Percentiles rank a stretch among this genome's conserved stretches.
Conservation (phyloP, 2,329 filamentous ascomycete genomes). For the Seiridium cupressi region DNA sequence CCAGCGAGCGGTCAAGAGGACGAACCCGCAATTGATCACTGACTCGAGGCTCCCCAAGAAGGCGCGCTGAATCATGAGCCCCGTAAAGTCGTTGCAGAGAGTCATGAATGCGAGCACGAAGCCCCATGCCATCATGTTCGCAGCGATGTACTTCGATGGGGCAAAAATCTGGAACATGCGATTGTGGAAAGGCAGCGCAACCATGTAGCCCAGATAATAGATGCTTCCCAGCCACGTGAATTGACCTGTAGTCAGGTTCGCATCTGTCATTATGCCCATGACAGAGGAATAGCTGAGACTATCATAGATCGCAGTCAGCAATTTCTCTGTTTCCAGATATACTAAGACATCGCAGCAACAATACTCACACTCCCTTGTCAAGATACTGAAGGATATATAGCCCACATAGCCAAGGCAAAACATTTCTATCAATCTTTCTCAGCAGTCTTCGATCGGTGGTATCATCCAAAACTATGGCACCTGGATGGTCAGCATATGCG, state of each 20-base stretch:
- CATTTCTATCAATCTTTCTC: slow-evolving; percentile 1
- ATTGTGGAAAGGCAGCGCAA: slow-evolving; percentile 22
- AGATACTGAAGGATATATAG: slow-evolving; percentile 2
- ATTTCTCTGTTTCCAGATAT: not conserved
- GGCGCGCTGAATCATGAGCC: slow-evolving; percentile 13
- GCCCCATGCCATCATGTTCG: slow-evolving; percentile 16
- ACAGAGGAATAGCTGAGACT: slow-evolving; percentile 6
- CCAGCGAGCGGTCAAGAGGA: slow-evolving; percentile 8
- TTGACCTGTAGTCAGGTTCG: slow-evolving; percentile 27
- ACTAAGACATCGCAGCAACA: too few relatives aligned
- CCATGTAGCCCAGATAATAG: slow-evolving; percentile 25
- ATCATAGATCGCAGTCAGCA: not conserved
- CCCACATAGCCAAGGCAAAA: slow-evolving; percentile 1
- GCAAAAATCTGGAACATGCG: slow-evolving; percentile 23
- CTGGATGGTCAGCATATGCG: not conserved
- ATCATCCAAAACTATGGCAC: not conserved
- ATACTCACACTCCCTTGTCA: slow-evolving; percentile 5
- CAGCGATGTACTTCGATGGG: slow-evolving; percentile 24
- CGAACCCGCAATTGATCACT: slow-evolving; percentile 13
- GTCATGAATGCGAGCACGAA: slow-evolving; percentile 10
- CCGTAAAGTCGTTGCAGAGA: slow-evolving; percentile 24
- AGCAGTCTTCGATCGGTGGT: not conserved
- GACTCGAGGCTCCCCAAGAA: slow-evolving; percentile 13
- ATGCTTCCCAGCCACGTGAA: slow-evolving; percentile 12
- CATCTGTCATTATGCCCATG: slow-evolving; percentile 44